A percentile compares a stretch with the other conserved stretches of the same genome.
phyloP scores from a whole-genome alignment of 257 asterid genomes.

The Cruciata laevipes region DNA sequence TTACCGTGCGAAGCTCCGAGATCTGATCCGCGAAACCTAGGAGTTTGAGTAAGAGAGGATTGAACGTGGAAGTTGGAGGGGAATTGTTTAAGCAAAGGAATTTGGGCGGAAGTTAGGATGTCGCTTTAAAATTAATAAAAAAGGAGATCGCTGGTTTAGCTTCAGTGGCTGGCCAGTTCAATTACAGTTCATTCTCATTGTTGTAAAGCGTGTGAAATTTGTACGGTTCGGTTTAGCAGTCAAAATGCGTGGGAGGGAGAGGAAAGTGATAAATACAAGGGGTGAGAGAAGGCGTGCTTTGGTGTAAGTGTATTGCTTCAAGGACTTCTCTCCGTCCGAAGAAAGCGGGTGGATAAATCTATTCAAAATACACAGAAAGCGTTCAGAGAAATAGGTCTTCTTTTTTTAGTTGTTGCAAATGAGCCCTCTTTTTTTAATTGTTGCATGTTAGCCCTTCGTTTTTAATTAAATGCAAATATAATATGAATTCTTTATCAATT shows the following conservation, averaged over 20 bases:
- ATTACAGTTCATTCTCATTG: conserved; percentile 20
- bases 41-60: not conserved
- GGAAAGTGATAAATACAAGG: not conserved
- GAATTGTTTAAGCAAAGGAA: not conserved
- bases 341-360: conserved; percentile 17
- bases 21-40: conserved; percentile 10
- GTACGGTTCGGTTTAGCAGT: not conserved
- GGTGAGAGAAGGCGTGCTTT: not conserved
- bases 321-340: not conserved
- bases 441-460: no score
- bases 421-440: no score
- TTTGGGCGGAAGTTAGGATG: conserved; percentile 33
- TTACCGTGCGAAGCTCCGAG: not conserved
- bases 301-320: not conserved
- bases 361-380: not conserved
- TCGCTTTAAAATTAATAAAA: conserved; percentile 4
- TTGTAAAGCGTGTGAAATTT: conserved; percentile 18
- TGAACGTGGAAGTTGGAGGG: conserved; percentile 2
- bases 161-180: conserved; percentile 18
- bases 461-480: no score
- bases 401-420: no score
- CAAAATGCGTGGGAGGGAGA: conserved; percentile 3
- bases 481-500: no score
- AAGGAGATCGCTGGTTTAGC: not conserved
- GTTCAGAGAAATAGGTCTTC: not conserved